Base-by-base conservation (phyloP, 1,139 yeast genomes). In the Ogataea hybrid region DNA sequence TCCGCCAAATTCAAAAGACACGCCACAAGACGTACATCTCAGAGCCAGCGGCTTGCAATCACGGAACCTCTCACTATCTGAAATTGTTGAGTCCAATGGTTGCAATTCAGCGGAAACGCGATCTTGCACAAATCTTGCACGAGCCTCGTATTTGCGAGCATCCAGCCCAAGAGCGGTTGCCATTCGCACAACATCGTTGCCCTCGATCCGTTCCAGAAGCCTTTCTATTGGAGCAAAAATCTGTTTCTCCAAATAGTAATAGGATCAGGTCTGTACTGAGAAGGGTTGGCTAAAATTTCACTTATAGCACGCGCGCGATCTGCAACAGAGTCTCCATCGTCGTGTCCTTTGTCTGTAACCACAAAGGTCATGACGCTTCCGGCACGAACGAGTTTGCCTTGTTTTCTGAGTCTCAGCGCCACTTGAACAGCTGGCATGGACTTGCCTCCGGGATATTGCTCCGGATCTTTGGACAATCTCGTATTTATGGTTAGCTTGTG, bases 391-490 rank as follows among this genome's bases (percentile, higher is more conserved):
- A 85, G 81, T 55, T 88, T 90, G 28, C 97, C 97, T 51, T 79
- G 81, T 9, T 75, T 77, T 51, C 86, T 71, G 62, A 88, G 72
- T 53, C 95, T 75, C 48, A 87, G 69, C 0, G 97, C 99, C 30
- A 89, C 97, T 61, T 84, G 95, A 11, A 94, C 96, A 25, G 90
- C 89, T 2, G 98, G 96, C 90, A 87, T 85, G 18, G 77, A 71
- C 56, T 85, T 84, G 18, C 89, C 95, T 52, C 79, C 80, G 6
- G 89, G 88, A 57, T 84, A 84, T 41, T 77, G 77, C 17, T 67
- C 68, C 7, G 94, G 94, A 58, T 84, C 92, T 54, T 84, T 84
- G 1, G 90, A 82, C 35, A 84, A 67, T 49, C 75, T 76, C n/a
- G 89, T 84, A 56, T 84, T 84, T 54, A 84, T 82, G 54, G 79